Base-by-base conservation (phyloP, 192 early-diverging fungal species). In the Pilaira anomala region DNA sequence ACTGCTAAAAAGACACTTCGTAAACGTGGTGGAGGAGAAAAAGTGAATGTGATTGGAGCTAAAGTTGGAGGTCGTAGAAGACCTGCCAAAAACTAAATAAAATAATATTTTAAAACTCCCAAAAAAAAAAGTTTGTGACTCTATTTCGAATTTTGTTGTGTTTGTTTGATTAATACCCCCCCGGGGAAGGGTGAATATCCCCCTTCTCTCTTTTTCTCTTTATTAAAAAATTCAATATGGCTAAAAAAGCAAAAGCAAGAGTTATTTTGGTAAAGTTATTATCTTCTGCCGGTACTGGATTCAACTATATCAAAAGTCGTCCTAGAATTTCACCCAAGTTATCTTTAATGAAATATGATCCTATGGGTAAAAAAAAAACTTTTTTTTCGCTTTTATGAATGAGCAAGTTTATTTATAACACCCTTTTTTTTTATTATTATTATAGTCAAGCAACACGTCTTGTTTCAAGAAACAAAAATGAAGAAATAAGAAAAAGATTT, bases 291-390 rank as follows among this genome's bases (percentile, higher is more conserved):
- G 91, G 93, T 41, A 96, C 96, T 5, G 96, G 96, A 55, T 97
- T 84, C 78, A 96, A 91, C 73, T 92, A 92, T 70, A 91, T 89
- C 7, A 92, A 86, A 55, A 77, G 86, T 54, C 79, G 93, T 41
- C 85, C 93, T 64, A 80, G 89, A 55, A 80, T 89, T 26, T 80
- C 87, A 26, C 84, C 89, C 57, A 94, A 95, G 66, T 78, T 98
- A 52, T 83, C 87, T 30, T 83, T 93, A 68, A 92, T 92, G 87
- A 98, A 98, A 83, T 91, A 87, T 66, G 96, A 98, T 77, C 96
- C 96, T 39, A 78, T 85, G 62, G 88, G 88, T 91, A 80, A 46
- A 22, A 30, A 28, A 80, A 46, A 22, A 30, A 28, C 36, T 33
- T 36, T 63, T 40, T 12, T 21, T 13, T 9, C 48, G 28, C 12